These are phyloP conservation scores for Flaveria floridana DNA, from an alignment of 140 eudicot genomes.

Conservation along the genomic window DNA sequence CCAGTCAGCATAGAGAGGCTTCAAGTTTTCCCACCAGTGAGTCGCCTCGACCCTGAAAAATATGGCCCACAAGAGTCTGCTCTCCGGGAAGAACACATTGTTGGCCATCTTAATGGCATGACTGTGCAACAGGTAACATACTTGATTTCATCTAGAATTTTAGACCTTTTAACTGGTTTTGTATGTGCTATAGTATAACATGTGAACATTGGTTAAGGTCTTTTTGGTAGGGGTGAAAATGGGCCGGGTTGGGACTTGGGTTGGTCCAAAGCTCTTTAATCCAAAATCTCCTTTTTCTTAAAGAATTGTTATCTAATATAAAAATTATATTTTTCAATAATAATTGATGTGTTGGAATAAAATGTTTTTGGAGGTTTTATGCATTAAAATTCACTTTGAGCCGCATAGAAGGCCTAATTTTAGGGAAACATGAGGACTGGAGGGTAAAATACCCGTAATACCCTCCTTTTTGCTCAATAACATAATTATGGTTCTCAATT, in stretches of 20 bases:
- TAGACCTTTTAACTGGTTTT: neutral
- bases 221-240: neutral
- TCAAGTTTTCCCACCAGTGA: conserved; percentile 67
- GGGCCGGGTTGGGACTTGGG: neutral
- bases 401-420: neutral
- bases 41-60: conserved; percentile 70
- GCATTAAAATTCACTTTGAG: neutral
- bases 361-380: neutral
- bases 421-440: neutral
- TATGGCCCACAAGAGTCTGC: conserved; percentile 81
- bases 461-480: neutral
- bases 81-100: conserved; percentile 76
- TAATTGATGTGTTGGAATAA: neutral
- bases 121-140: conserved; percentile 74
- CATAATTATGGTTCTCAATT: neutral
- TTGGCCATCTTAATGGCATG: conserved; percentile 77
- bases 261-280: neutral
- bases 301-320: neutral
- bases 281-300: neutral
- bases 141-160: neutral
- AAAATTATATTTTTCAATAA: conserved; percentile 8
- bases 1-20: conserved; percentile 88
- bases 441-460: neutral
- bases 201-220: neutral
- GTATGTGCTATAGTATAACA: neutral